Base-by-base conservation (phyloP, 495 filamentous ascomycete species). In the Penicillium lividum region DNA sequence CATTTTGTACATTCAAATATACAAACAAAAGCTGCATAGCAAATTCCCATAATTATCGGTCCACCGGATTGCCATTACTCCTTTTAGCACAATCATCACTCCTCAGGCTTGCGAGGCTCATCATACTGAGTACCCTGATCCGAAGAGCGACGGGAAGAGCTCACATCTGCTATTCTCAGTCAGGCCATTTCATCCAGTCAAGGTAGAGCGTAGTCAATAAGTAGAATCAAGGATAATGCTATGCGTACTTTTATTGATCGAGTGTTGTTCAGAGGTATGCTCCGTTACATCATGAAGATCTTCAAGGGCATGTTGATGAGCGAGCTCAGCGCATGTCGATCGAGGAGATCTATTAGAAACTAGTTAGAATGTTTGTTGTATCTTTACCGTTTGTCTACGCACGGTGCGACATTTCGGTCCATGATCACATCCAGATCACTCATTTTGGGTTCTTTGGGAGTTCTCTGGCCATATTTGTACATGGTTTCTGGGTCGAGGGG, bases 251-350 rank as follows among this genome's bases (percentile, higher is more conserved):
- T 29, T 57, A 65, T 60, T 40, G 34, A 49, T 52, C 8, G 60
- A 50, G 28, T 57, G 56, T 10, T 56, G 43, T 1, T 60, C 48
- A 3, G 57, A 51, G 10, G 31, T 57, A 38, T 66, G 67, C 25
- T 68, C 65, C 10, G 58, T 68, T n/a, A 56, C 56, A 38, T 62
- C 49, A 8, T 70, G 58, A 4, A 70, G 58, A 46, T 63, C 60
- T 22, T 70, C 67, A 5, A 68, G 22, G n/a, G 67, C 67, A 34
- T 70, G 65, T 13, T 68, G 62, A 10, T 70, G 67, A 0, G 67
- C 67, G 3, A 68, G 65, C 34, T 70, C 65, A 4, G 62, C 54
- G 34, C 65, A 70, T 53, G 56, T 62, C 0, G 62, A 36, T 45
- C 63, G 54, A 4, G 65, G 54, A n/a, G 67, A 64, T n/a, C 67